These are phyloP conservation scores for Abeoforma whisleri DNA, from an alignment of 78 protist genomes.

Conservation along the genomic window DNA sequence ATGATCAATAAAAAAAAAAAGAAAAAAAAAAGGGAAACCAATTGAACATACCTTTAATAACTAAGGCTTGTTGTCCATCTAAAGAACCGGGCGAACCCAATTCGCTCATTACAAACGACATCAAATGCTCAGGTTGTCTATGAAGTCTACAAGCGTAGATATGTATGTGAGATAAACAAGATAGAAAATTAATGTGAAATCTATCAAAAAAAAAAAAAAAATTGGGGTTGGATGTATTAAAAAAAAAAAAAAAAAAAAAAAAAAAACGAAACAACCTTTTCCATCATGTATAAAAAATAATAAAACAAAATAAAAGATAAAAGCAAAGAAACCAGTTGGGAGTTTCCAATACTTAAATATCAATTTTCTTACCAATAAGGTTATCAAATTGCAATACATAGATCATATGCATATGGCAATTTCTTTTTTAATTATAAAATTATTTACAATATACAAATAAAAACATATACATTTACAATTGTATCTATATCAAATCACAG, in stretches of 20 bases:
- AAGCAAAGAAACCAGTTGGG: background rate
- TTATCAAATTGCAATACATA: too few species aligned
- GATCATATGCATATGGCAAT: too few species aligned
- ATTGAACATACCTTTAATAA: constrained; percentile 87
- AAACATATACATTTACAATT: too few species aligned
- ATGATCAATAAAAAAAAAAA: too few species aligned
- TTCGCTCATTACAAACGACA: constrained; percentile 71
- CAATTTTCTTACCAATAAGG: too few species aligned
- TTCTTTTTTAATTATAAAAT: too few species aligned
- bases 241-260: background rate
- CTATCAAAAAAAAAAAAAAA: too few species aligned
- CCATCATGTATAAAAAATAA: background rate
- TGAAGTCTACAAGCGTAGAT: constrained; percentile 42
- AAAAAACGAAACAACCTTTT: background rate
- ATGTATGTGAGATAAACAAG: background rate
- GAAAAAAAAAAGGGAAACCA: too few species aligned
- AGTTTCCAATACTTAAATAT: too few species aligned
- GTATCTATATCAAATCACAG: too few species aligned
- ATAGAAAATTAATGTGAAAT: background rate
- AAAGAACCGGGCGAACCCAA: constrained; percentile 85
- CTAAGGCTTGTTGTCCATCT: constrained; percentile 71
- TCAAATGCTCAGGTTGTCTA: constrained; percentile 75
- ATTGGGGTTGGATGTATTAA: background rate
- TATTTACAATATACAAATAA: too few species aligned
- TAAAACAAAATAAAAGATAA: background rate